Conservation (phyloP, 2,329 filamentous ascomycete genomes). For the Colletotrichum sp. region DNA sequence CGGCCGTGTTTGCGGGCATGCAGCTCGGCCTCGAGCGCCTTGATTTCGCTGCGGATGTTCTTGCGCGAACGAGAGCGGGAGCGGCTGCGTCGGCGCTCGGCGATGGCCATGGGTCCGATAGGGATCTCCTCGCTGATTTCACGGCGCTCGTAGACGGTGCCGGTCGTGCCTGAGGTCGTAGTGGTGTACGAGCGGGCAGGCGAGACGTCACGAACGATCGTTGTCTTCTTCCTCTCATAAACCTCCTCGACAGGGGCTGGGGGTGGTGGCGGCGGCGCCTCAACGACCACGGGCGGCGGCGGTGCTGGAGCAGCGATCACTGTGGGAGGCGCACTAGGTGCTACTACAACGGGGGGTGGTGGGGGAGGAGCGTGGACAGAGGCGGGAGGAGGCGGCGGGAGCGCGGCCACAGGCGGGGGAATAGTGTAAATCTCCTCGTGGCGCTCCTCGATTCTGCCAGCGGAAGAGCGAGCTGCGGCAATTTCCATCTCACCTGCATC, state of each 20-base stretch:
- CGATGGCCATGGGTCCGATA: conserved; percentile 46
- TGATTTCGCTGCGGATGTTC: conserved; percentile 76
- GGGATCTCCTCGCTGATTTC: conserved; percentile 38
- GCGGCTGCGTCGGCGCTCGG: conserved; percentile 41
- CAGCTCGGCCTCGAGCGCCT: conserved; percentile 70
- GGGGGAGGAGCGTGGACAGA: conserved; percentile 20
- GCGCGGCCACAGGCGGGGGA: conserved; percentile 25
- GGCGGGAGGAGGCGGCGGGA: conserved; percentile 30
- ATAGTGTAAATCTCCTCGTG: conserved; percentile 45
- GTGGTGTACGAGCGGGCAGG: conserved; percentile 45
- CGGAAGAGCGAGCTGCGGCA: conserved; percentile 48
- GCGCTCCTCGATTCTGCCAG: conserved; percentile 55
- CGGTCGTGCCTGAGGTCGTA: conserved; percentile 36
- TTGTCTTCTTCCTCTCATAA: conserved; percentile 50
- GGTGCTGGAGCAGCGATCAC: conserved; percentile 26
- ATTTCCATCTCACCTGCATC: conserved; percentile 48
- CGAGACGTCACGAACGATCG: conserved; percentile 54
- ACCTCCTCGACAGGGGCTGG: conserved; percentile 39
- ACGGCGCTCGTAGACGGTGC: conserved; percentile 42
- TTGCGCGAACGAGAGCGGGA: conserved; percentile 51
- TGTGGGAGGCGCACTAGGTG: conserved; percentile 35
- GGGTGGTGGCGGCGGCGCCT: conserved; percentile 35
- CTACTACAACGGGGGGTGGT: conserved; percentile 8
- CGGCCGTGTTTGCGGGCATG: conserved; percentile 36
- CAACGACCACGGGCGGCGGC: conserved; percentile 32